Conservation (phyloP, 2,329 filamentous ascomycete genomes). For the Blastomyces parvus region DNA sequence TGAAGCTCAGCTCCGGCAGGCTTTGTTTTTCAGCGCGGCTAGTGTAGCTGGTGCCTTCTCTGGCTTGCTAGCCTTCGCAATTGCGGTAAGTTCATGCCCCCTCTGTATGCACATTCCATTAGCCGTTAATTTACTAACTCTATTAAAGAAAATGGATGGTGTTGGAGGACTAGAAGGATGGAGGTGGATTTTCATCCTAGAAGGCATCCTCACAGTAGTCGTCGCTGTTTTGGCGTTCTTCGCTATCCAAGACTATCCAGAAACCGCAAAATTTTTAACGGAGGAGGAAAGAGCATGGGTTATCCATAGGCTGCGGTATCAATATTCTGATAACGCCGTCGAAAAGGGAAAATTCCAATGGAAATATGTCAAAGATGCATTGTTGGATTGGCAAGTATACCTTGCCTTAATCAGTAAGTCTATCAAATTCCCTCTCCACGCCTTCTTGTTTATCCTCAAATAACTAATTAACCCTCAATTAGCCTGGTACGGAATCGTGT, state of each 20-base stretch:
- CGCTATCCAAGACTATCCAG: constrained; percentile 39
- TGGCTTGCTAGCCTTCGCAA: constrained; percentile 44
- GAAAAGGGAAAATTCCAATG: constrained; percentile 28
- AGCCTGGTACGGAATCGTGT: constrained; percentile 37
- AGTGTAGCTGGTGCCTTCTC: constrained; percentile 45
- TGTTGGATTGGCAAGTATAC: constrained; percentile 36
- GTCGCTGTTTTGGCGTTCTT: constrained; percentile 37
- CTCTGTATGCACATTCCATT: background rate
- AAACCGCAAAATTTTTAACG: constrained; percentile 36
- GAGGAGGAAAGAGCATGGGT: constrained; percentile 33
- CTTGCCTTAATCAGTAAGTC: constrained; percentile 30
- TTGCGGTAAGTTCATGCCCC: constrained; percentile 28
- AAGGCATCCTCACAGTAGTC: constrained; percentile 39
- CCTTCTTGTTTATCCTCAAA: too few species aligned
- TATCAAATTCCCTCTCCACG: background rate
- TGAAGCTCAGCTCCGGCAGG: constrained; percentile 36
- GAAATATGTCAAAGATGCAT: constrained; percentile 33
- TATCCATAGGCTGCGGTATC: constrained; percentile 29
- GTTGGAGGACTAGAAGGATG: constrained; percentile 39
- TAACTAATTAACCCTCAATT: constrained; percentile 7
- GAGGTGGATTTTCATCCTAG: constrained; percentile 44
- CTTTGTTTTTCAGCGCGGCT: constrained; percentile 41
- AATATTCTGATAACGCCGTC: constrained; percentile 23
- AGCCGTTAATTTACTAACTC: background rate
- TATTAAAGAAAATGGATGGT: constrained; percentile 40